phyloP scores from a whole-genome alignment of 1,284 basidiomycete genomes.

The Moesziomyces sp. region DNA sequence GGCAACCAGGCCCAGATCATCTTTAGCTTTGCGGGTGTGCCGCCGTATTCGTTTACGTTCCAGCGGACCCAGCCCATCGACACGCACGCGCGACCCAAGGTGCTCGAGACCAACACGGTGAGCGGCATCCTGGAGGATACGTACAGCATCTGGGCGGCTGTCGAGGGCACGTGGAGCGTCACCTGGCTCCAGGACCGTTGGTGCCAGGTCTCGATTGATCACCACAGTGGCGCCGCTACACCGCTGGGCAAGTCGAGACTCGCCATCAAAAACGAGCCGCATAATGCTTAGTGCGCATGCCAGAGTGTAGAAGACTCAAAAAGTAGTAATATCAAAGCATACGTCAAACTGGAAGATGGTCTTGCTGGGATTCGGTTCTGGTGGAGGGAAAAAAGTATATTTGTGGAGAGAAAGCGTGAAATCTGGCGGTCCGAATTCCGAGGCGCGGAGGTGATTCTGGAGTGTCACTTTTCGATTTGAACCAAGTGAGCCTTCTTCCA shows the following conservation, averaged over 20 bases:
- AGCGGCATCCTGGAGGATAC: constrained; percentile 80
- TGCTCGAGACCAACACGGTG: constrained; percentile 64
- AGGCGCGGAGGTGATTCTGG: too few species aligned
- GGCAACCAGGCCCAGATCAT: constrained; percentile 83
- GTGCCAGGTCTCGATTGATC: constrained; percentile 70
- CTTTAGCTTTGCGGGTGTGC: constrained; percentile 86
- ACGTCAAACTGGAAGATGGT: not conserved
- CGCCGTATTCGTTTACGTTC: constrained; percentile 87
- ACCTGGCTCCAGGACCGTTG: constrained; percentile 85
- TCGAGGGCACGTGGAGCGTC: constrained; percentile 89
- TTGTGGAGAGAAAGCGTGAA: too few species aligned
- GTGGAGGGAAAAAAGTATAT: too few species aligned
- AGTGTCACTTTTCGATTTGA: too few species aligned
- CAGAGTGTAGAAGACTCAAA: too few species aligned
- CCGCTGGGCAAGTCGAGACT: constrained; percentile 44
- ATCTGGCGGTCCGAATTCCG: too few species aligned
- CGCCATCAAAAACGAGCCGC: constrained; percentile 32
- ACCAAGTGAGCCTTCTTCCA: not conserved
- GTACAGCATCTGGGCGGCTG: constrained; percentile 87
- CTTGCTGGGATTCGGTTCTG: not conserved
- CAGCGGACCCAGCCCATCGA: constrained; percentile 67
- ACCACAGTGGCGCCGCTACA: constrained; percentile 51
- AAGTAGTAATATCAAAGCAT: too few species aligned
- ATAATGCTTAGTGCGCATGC: not conserved
- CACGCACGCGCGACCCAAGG: constrained; percentile 49